Base-by-base conservation (phyloP, 192 early-diverging fungal genomes). In the Podila epicladia region DNA sequence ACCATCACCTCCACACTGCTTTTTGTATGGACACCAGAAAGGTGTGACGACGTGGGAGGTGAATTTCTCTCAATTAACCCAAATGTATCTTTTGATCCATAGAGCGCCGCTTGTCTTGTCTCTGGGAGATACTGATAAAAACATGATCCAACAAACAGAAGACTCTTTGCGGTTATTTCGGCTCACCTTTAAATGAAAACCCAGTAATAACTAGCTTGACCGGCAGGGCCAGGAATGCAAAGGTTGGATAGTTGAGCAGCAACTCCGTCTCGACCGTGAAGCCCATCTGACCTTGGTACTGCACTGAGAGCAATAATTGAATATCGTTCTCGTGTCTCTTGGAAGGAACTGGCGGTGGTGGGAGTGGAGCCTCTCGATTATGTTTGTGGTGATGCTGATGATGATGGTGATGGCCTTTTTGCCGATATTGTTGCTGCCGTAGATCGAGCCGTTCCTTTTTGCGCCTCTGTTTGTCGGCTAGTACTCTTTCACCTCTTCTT, bases 251-350 rank as follows among this genome's bases (percentile, higher is more conserved):
- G 75, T 94, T 93, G 73, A 95, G 89, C 22, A 89, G 83, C 28
- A 95, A 64, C 71, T 92, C 90, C 1, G 92, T 94, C 19, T 84
- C 59, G 2, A 95, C 70, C 17, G 90, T 88, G 77, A 94, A 87
- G 5, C 85, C 83, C 91, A 95, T 92, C 65, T 93, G 86, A 24
- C 94, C 93, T 49, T 88, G 85, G 66, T 95, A 95, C n/a, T 85
- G 68, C 1, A 94, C 82, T 19, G 75, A 65, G 38, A 94, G 73
- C 12, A 85, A 74, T 9, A 94, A 58, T 79, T 95, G 94, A 75
- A 92, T 87, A 74, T 92, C 91, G 28, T 85, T 92, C 79, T 92
- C 89, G 29, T 88, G 74, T 59, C 77, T 59, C 28, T 69, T 68
- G 2, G 66, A 38, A n/a, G 70, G 71, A 9, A 45, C 35, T 13